These are phyloP conservation scores for Kluyveromyces starmeri DNA, from an alignment of 805 yeast genomes.

Conservation along the genomic window DNA sequence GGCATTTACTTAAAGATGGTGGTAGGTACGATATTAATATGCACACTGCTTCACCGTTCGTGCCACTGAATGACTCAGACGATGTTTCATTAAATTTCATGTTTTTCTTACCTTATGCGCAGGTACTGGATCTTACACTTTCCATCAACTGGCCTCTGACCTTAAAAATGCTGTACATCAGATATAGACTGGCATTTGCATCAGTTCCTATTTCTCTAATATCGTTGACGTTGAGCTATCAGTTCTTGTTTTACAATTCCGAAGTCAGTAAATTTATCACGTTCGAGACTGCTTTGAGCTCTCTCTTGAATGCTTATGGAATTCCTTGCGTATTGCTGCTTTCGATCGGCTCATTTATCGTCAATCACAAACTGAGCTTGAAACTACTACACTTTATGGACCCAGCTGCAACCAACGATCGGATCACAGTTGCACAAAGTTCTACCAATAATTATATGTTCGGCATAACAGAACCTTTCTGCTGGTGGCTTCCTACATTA, in stretches of 20 bases:
- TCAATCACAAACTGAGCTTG: slow-evolving; percentile 30
- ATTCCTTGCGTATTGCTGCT: slow-evolving; percentile 19
- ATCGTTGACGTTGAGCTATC: slow-evolving; percentile 43
- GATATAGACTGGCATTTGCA: slow-evolving; percentile 69
- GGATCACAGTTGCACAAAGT: slow-evolving; percentile 32
- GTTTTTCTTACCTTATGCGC: slow-evolving; percentile 16
- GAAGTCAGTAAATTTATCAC: slow-evolving; percentile 33
- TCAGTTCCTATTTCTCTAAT: slow-evolving; percentile 60
- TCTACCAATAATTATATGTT: slow-evolving; percentile 50
- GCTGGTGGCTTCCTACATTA: slow-evolving; percentile 53
- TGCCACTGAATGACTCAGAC: slow-evolving; percentile 34
- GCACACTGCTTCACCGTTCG: slow-evolving; percentile 65
- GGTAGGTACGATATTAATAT: slow-evolving; percentile 33
- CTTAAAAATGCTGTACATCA: slow-evolving; percentile 57
- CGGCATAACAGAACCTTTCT: slow-evolving; percentile 51
- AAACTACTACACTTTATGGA: slow-evolving; percentile 37
- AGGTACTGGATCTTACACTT: slow-evolving; percentile 11
- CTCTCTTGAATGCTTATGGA: slow-evolving; percentile 28
- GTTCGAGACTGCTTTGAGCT: slow-evolving; percentile 38
- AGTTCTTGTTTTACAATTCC: slow-evolving; percentile 38
- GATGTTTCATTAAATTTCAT: slow-evolving; percentile 18
- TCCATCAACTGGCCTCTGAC: slow-evolving; percentile 32
- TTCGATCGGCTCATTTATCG: slow-evolving; percentile 27
- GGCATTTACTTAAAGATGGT: slow-evolving; percentile 50
- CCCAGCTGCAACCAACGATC: slow-evolving; percentile 43